Percentiles rank a stretch among this genome's conserved stretches.
phyloP scores from a whole-genome alignment of 352 stramenopile species.

The Phytophthora boehmeriae region DNA sequence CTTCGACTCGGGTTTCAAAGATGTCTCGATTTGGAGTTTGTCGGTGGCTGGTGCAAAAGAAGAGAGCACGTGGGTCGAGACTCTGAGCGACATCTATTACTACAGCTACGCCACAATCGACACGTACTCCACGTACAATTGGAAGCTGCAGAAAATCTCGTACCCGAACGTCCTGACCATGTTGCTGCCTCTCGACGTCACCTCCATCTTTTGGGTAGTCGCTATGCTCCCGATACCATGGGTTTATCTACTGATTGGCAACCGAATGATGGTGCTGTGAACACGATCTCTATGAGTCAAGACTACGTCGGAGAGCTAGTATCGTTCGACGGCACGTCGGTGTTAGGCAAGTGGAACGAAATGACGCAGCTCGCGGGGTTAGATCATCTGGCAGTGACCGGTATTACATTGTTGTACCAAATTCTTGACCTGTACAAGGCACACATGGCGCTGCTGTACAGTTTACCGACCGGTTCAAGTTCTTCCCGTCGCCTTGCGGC shows the following conservation, averaged over 20 bases:
- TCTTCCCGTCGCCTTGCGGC: slow-evolving; percentile 23
- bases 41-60: slow-evolving; percentile 40
- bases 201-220: slow-evolving; percentile 46
- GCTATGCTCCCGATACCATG: slow-evolving; percentile 35
- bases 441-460: slow-evolving; percentile 42
- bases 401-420: slow-evolving; percentile 47
- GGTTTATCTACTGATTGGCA: slow-evolving; percentile 50
- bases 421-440: slow-evolving; percentile 47
- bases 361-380: slow-evolving; percentile 48
- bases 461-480: slow-evolving; percentile 28
- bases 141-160: slow-evolving; percentile 45
- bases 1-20: slow-evolving; percentile 42
- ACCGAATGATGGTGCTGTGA: slow-evolving; percentile 55
- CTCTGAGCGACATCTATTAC: slow-evolving; percentile 60
- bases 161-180: slow-evolving; percentile 58
- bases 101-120: slow-evolving; percentile 56
- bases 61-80: slow-evolving; percentile 54
- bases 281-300: slow-evolving; percentile 53
- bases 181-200: slow-evolving; percentile 47
- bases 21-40: slow-evolving; percentile 50
- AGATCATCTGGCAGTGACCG: slow-evolving; percentile 54
- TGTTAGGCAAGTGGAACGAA: slow-evolving; percentile 52
- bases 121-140: slow-evolving; percentile 42
- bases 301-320: slow-evolving; percentile 43
- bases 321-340: slow-evolving; percentile 38